These are phyloP conservation scores for Garcia nutans DNA, from an alignment of 345 rosid genomes.

Conservation along the genomic window DNA sequence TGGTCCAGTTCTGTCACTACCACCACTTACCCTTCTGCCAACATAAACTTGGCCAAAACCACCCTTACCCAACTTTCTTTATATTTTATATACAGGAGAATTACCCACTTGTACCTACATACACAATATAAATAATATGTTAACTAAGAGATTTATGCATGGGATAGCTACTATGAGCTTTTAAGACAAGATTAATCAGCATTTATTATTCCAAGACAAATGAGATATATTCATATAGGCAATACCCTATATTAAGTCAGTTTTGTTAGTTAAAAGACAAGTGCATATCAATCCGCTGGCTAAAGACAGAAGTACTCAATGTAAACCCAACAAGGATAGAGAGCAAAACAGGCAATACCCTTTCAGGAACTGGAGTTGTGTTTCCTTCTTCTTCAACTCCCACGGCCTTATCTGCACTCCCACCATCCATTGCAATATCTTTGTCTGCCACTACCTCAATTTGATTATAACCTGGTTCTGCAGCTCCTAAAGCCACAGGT, in stretches of 20 bases:
- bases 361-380: constrained; percentile 82
- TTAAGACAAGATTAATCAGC: neutral
- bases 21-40: constrained; percentile 32
- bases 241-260: neutral
- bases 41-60: constrained; percentile 39
- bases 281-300: neutral
- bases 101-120: constrained; percentile 34
- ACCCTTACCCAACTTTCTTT: constrained; percentile 39
- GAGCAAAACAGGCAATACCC: constrained; percentile 47
- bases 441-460: constrained; percentile 77
- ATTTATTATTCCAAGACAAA: neutral
- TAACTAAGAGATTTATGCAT: neutral
- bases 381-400: constrained; percentile 82
- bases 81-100: constrained; percentile 32
- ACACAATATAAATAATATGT: constrained; percentile 1
- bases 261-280: neutral
- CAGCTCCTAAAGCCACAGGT: constrained; percentile 56
- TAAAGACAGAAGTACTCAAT: neutral
- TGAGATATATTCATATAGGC: neutral
- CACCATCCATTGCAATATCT: constrained; percentile 79
- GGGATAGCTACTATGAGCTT: neutral
- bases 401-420: constrained; percentile 63
- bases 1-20: constrained; percentile 30
- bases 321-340: neutral
- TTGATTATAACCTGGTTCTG: constrained; percentile 65